A percentile compares a stretch with the other conserved stretches of the same genome.
These are phyloP conservation scores for Diaporthe citriasiana DNA, from an alignment of 2,329 filamentous ascomycete genomes.

Conservation along the genomic window DNA sequence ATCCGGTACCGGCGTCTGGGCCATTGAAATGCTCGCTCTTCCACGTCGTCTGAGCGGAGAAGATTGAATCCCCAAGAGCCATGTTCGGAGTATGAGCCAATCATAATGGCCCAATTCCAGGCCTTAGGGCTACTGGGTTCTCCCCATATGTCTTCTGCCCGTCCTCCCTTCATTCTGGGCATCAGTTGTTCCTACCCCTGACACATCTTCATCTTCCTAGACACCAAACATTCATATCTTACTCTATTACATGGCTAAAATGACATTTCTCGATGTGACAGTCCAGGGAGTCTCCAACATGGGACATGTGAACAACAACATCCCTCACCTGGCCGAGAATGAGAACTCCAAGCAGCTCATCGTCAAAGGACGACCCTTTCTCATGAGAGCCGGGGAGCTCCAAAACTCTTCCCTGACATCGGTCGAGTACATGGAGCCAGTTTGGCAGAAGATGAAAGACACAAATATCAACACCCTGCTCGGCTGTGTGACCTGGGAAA, in stretches of 20 bases:
- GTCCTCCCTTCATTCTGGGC: neutral
- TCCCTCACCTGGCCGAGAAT: neutral
- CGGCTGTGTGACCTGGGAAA: conserved; percentile 51
- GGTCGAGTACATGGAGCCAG: conserved; percentile 46
- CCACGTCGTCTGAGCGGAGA: neutral
- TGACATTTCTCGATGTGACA: neutral
- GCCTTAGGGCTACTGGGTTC: neutral
- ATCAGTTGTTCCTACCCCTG: no score
- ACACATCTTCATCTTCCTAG: neutral
- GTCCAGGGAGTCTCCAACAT: neutral
- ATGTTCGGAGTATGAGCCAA: conserved; percentile 11
- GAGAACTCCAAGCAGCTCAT: conserved; percentile 8
- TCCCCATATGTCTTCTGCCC: neutral
- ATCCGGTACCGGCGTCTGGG: conserved; percentile 8
- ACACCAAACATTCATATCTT: neutral
- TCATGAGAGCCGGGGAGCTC: conserved; percentile 51
- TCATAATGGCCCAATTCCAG: conserved; percentile 1
- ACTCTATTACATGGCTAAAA: neutral
- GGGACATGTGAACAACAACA: neutral
- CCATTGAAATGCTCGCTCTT: neutral
- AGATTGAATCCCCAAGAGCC: neutral
- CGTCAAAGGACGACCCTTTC: conserved; percentile 45
- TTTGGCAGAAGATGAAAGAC: conserved; percentile 47
- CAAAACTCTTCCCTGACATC: conserved; percentile 51
- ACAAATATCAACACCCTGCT: conserved; percentile 51